phyloP scores from a whole-genome alignment of 2,329 filamentous ascomycete genomes.

The Phyllosticta citrichinensis region DNA sequence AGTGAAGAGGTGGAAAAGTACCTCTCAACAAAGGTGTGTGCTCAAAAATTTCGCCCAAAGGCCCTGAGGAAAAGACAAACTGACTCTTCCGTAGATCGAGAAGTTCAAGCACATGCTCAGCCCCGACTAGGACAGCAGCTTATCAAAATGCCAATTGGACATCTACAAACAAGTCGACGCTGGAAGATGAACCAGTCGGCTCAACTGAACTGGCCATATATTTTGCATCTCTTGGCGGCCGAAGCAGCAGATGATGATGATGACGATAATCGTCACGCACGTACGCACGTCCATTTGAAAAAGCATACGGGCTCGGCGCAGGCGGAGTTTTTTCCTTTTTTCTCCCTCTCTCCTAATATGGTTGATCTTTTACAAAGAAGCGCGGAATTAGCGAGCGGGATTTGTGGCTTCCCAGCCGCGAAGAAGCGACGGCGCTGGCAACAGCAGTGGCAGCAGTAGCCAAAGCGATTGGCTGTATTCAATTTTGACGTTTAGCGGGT shows the following conservation, averaged over 20 bases:
- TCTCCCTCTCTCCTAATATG: too few species aligned
- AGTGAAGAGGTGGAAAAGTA: slow-evolving; percentile 90
- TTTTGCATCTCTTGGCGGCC: background rate
- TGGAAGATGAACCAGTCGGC: background rate
- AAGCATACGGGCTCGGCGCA: background rate
- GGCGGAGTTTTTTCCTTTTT: background rate
- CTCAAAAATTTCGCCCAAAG: background rate
- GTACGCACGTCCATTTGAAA: background rate
- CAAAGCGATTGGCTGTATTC: too few species aligned
- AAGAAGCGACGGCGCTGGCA: too few species aligned
- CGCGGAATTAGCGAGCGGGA: background rate
- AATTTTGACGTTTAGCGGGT: too few species aligned
- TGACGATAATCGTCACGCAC: background rate
- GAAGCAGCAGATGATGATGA: background rate
- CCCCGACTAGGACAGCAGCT: slow-evolving; percentile 6
- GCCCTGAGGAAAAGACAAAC: background rate
- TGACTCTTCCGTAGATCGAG: slow-evolving; percentile 32
- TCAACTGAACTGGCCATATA: background rate
- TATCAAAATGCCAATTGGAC: background rate
- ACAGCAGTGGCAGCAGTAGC: too few species aligned
- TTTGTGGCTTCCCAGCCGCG: background rate
- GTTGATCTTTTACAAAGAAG: background rate
- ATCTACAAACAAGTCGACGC: background rate
- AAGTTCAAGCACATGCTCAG: slow-evolving; percentile 45
- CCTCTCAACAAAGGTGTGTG: slow-evolving; percentile 78